Conservation (phyloP, 2,329 filamentous ascomycete species). For the Arthrobotrys conoides region DNA sequence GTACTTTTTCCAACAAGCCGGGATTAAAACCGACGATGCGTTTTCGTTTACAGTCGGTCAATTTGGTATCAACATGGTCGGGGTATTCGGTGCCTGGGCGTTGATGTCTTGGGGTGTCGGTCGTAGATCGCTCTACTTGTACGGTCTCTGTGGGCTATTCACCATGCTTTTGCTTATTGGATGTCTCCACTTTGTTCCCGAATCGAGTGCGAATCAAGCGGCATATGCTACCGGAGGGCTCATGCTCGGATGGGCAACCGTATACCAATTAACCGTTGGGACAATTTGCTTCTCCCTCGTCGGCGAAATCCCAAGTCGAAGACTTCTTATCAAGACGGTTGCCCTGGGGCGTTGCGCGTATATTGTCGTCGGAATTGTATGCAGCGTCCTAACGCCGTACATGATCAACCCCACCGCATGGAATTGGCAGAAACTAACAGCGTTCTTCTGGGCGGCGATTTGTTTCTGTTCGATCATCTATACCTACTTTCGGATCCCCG, state of each 20-base stretch:
- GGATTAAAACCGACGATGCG: conserved; percentile 65
- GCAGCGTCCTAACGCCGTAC: conserved; percentile 85
- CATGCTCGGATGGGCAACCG: conserved; percentile 85
- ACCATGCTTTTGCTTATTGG: conserved; percentile 65
- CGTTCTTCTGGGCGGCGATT: conserved; percentile 72
- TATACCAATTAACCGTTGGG: conserved; percentile 88
- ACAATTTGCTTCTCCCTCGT: conserved; percentile 93
- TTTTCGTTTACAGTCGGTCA: conserved; percentile 70
- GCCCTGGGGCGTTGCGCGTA: conserved; percentile 85
- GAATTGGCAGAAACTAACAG: conserved; percentile 79
- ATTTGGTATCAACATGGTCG: conserved; percentile 76
- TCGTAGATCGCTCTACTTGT: conserved; percentile 65
- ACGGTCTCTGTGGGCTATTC: conserved; percentile 66
- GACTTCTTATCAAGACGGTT: conserved; percentile 91
- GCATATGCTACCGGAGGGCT: conserved; percentile 84
- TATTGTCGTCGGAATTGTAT: conserved; percentile 86
- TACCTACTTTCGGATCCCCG: conserved; percentile 84
- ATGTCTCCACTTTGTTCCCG: conserved; percentile 16
- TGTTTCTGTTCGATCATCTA: conserved; percentile 86
- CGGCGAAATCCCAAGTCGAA: conserved; percentile 83
- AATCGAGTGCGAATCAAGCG: conserved; percentile 78
- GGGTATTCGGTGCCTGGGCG: conserved; percentile 81
- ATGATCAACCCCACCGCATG: conserved; percentile 91
- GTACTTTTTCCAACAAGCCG: conserved; percentile 70
- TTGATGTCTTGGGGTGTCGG: conserved; percentile 66